A percentile compares a stretch with the other conserved stretches of the same genome.
Evolutionary conservation across 2,329 filamentous ascomycete species (phyloP).

Genomic region (Exophiala spinifera): DNA sequence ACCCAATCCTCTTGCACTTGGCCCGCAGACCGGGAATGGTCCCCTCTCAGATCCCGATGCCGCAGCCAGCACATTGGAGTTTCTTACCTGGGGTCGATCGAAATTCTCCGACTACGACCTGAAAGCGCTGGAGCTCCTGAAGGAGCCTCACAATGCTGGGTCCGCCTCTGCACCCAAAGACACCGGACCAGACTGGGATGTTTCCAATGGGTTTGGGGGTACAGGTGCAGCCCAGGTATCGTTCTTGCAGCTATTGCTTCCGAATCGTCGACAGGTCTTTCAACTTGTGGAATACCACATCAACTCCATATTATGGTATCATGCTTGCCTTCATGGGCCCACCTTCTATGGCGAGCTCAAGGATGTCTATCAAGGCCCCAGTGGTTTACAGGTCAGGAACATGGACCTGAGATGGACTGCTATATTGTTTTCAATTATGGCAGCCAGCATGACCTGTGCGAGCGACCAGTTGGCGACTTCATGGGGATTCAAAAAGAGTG

Average conservation of each 20-base stretch:
- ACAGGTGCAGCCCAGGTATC: slow-evolving; percentile 26
- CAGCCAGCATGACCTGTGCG: slow-evolving; percentile 25
- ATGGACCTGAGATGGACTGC: slow-evolving; percentile 26
- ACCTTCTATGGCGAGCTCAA: slow-evolving; percentile 27
- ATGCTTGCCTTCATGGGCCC: slow-evolving; percentile 26
- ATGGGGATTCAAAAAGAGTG: slow-evolving; percentile 46
- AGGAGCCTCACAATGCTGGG: slow-evolving; percentile 35
- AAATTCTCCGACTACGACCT: slow-evolving; percentile 27
- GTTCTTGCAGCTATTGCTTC: slow-evolving; percentile 28
- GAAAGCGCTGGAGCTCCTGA: slow-evolving; percentile 32
- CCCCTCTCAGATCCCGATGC: slow-evolving; percentile 12
- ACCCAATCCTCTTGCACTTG: slow-evolving; percentile 5
- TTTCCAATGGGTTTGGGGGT: slow-evolving; percentile 25
- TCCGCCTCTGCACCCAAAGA: slow-evolving; percentile 12
- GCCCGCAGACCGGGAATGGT: background rate
- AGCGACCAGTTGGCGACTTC: slow-evolving; percentile 28
- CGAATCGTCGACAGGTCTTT: slow-evolving; percentile 22
- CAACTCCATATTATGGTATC: slow-evolving; percentile 26
- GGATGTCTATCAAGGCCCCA: slow-evolving; percentile 19
- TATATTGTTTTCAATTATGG: slow-evolving; percentile 24
- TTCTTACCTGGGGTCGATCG: slow-evolving; percentile 48
- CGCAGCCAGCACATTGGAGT: slow-evolving; percentile 41
- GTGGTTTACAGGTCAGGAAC: slow-evolving; percentile 24
- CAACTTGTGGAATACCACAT: slow-evolving; percentile 28
- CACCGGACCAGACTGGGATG: slow-evolving; percentile 26